Evolutionary conservation across 352 stramenopile species (phyloP).

Genomic region (Phytophthora aleatoria): DNA sequence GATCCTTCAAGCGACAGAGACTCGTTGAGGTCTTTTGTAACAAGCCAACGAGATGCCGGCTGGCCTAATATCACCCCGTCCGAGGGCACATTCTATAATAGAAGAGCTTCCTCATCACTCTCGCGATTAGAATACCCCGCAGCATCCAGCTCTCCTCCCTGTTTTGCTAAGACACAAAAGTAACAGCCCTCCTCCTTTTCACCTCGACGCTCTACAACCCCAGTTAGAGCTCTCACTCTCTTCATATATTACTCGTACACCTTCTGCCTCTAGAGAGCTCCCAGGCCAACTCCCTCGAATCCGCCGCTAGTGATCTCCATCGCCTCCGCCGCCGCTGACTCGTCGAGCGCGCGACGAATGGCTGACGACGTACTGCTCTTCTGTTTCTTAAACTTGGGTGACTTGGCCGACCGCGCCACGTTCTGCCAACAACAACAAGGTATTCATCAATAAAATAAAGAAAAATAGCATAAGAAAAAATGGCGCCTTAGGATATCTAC

Average conservation of each 20-base stretch:
- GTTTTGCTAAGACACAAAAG: background rate
- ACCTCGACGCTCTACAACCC: too few relatives aligned
- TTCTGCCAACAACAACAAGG: constrained; percentile 43
- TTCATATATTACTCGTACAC: constrained; percentile 34
- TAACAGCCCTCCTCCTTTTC: background rate
- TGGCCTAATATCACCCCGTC: too few relatives aligned
- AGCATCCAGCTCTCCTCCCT: too few relatives aligned
- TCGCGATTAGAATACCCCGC: too few relatives aligned
- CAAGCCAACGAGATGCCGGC: too few relatives aligned
- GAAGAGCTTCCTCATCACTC: too few relatives aligned
- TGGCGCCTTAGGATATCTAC: constrained; percentile 10
- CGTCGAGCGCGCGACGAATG: constrained; percentile 36
- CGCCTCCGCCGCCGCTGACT: constrained; percentile 54
- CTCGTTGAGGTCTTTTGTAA: too few relatives aligned
- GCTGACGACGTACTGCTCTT: constrained; percentile 34
- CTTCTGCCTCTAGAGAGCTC: constrained; percentile 46
- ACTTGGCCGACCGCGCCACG: constrained; percentile 51
- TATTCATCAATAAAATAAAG: constrained; percentile 1
- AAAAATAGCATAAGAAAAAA: constrained; percentile 1
- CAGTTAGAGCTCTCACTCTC: constrained; percentile 7
- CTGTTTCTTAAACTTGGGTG: constrained; percentile 46
- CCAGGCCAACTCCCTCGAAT: constrained; percentile 71
- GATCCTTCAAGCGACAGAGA: too few relatives aligned
- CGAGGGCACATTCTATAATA: too few relatives aligned
- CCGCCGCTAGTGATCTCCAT: constrained; percentile 56